phyloP scores from a whole-genome alignment of 495 filamentous ascomycete genomes.

The Aspergillus saccharolyticus region DNA sequence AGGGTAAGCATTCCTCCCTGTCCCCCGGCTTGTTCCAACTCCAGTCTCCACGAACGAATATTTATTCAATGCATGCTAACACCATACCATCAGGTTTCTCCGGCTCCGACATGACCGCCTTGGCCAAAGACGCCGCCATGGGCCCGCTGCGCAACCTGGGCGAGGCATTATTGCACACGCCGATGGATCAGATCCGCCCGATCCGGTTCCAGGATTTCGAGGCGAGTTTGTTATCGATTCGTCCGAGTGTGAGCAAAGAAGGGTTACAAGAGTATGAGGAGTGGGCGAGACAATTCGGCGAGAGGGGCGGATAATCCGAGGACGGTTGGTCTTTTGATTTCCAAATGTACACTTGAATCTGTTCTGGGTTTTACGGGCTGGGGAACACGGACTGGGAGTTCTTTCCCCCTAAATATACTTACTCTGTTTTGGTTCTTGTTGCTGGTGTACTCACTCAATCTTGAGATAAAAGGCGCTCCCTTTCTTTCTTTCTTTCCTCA shows the following conservation, averaged over 20 bases:
- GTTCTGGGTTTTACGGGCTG: too few species aligned
- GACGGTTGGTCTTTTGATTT: too few species aligned
- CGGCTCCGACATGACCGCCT: slow-evolving; percentile 92
- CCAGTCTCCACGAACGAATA: too few species aligned
- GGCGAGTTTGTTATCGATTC: slow-evolving; percentile 76
- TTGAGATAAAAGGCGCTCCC: too few species aligned
- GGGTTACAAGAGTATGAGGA: slow-evolving; percentile 86
- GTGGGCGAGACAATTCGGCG: slow-evolving; percentile 91
- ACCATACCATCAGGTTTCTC: slow-evolving; percentile 66
- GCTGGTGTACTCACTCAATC: too few species aligned
- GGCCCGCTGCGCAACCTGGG: slow-evolving; percentile 88
- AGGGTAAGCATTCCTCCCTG: slow-evolving; percentile 54
- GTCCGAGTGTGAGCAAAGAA: slow-evolving; percentile 83
- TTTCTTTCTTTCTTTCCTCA: too few species aligned
- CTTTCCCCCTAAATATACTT: too few species aligned
- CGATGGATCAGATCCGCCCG: slow-evolving; percentile 87
- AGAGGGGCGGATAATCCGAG: slow-evolving; percentile 60
- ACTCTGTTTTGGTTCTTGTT: too few species aligned
- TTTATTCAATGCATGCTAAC: background rate
- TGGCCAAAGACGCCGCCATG: slow-evolving; percentile 99
- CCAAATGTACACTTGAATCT: too few species aligned
- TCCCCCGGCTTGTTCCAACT: too few species aligned
- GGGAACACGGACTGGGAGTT: too few species aligned
- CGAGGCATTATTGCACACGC: slow-evolving; percentile 82
- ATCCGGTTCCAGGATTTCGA: slow-evolving; percentile 82